These are phyloP conservation scores for Boechera divaricarpa DNA, from an alignment of 345 rosid species.

Conservation along the genomic window DNA sequence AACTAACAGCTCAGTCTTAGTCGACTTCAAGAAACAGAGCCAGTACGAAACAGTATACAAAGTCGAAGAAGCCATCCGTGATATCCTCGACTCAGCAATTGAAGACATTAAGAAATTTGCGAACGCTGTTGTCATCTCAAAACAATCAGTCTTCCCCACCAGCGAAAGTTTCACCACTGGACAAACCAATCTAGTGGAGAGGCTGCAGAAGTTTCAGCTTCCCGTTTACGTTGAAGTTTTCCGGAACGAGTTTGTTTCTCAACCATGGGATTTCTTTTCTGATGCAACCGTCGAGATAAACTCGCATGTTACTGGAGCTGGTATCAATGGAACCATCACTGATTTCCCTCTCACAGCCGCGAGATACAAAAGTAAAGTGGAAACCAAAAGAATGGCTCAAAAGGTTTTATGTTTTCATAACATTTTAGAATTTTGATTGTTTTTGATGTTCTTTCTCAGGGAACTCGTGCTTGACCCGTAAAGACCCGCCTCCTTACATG, in stretches of 20 bases:
- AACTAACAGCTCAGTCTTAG: slow-evolving; percentile 74
- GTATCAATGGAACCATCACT: slow-evolving; percentile 67
- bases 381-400: background rate
- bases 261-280: slow-evolving; percentile 91
- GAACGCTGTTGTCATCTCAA: slow-evolving; percentile 62
- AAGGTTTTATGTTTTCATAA: background rate
- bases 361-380: slow-evolving; percentile 78
- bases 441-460: slow-evolving; percentile 50
- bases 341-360: slow-evolving; percentile 81
- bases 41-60: slow-evolving; percentile 67
- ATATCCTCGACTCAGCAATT: slow-evolving; percentile 52
- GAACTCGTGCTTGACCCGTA: slow-evolving; percentile 57
- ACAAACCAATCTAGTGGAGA: slow-evolving; percentile 55
- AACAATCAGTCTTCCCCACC: slow-evolving; percentile 60
- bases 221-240: slow-evolving; percentile 70
- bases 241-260: slow-evolving; percentile 86
- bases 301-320: slow-evolving; percentile 44
- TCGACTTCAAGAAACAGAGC: slow-evolving; percentile 56
- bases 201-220: slow-evolving; percentile 55
- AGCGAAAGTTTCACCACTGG: slow-evolving; percentile 47
- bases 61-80: slow-evolving; percentile 65
- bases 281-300: slow-evolving; percentile 83
- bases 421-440: background rate
- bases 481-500: slow-evolving; percentile 62
- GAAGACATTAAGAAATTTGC: slow-evolving; percentile 77